Evolutionary conservation across 768 basidiomycete genomes (phyloP), one percentile per base, ranked within the genome.

Genomic region (Kwoniella botswanensis): DNA sequence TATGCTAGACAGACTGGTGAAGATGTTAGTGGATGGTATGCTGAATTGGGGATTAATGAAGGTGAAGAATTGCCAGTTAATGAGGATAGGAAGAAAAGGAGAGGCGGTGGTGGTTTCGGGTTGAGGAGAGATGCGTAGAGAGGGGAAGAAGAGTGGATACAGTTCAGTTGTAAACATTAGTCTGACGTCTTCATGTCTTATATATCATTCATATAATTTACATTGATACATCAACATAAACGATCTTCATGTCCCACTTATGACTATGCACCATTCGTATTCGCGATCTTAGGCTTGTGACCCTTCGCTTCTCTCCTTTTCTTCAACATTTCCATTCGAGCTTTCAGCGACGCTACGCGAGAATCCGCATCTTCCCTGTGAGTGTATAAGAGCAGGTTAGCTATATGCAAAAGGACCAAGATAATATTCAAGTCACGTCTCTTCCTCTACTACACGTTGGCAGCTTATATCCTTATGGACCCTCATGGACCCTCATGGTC

Each of bases 351-450:
- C 9, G 73, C 67, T 0, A 81, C 79, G 56, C 79, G 22, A 4
- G 71, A 70, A 63, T 81, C 79, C 18, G 79, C 79, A 61, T 81
- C 79, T 61, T 81, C 79, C 72, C 79, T 80, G 43, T 29, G 15
- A 56, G 52, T 56, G 50, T 15, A 15, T 3, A 41, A 44, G 17
- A 21, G 35, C 50, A 59, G 26, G 44, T 53, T 46, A 55, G 53
- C 63, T 59, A 24, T 26, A 50, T 13, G 46, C 18, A 11, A 50
- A 50, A 18, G 17, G 46, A 50, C 18, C 18, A 11, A 22, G 17
- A 61, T 4, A 26, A 4, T 26, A 26, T 35, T 35, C 35, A 35
- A 35, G 35, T 4, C 35, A 35, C 35, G 35, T 35, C 4, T 35
- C 35, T 35, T 35, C 7, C 35, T 35, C 35, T 35, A 35, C 35